A percentile compares a stretch with the other conserved stretches of the same genome.
phyloP scores from a whole-genome alignment of 768 basidiomycete genomes.

The Gyrodon lividus region DNA sequence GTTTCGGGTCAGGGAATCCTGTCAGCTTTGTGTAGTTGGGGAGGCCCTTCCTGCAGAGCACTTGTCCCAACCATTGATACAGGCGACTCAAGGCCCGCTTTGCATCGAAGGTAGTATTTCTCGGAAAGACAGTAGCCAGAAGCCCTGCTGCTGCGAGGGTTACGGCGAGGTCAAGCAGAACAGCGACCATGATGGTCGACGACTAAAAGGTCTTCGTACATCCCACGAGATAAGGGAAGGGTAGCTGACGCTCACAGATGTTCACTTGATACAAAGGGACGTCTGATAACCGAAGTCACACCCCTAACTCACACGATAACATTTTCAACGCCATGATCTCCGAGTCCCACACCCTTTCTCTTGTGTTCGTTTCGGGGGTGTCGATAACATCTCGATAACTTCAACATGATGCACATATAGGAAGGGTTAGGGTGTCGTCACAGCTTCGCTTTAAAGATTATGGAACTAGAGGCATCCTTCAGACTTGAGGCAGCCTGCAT shows the following conservation, averaged over 20 bases:
- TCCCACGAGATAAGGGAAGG: background rate
- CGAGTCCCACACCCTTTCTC: too few species aligned
- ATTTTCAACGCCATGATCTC: background rate
- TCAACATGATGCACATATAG: too few species aligned
- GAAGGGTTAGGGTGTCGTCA: constrained; percentile 6
- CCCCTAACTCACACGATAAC: background rate
- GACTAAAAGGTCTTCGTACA: background rate
- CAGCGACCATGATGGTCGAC: constrained; percentile 9
- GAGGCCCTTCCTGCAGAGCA: constrained; percentile 12
- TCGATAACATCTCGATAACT: too few species aligned
- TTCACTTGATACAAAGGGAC: too few species aligned
- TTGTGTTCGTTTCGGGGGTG: too few species aligned
- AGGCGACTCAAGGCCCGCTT: background rate
- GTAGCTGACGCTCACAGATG: too few species aligned
- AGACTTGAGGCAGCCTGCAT: constrained; percentile 62
- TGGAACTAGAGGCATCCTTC: constrained; percentile 40
- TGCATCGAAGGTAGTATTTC: background rate
- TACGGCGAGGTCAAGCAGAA: background rate
- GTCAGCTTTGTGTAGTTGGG: constrained; percentile 44
- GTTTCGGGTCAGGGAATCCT: constrained; percentile 42
- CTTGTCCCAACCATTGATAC: constrained; percentile 9
- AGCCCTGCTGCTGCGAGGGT: constrained; percentile 1
- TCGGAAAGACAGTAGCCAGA: background rate
- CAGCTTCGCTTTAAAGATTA: constrained; percentile 51
- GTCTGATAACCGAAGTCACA: background rate